Conservation (phyloP, 2,329 filamentous ascomycete species). For the Cordyceps javanica region DNA sequence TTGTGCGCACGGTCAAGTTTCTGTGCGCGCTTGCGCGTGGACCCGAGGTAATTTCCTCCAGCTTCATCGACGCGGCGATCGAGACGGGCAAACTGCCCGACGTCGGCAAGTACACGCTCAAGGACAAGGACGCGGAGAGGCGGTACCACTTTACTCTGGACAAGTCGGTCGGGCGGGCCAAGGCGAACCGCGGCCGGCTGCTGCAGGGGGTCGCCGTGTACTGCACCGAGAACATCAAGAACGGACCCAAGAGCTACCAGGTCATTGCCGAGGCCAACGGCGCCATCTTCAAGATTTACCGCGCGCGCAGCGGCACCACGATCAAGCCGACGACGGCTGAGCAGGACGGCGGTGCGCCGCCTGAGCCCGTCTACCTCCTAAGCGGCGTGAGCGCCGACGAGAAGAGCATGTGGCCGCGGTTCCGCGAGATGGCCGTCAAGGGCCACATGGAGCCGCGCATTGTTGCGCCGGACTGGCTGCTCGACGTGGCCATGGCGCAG, state of each 20-base stretch:
- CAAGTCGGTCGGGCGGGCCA: constrained; percentile 63
- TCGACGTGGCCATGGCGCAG: constrained; percentile 86
- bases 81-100: constrained; percentile 60
- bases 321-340: constrained; percentile 60
- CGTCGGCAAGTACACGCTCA: constrained; percentile 59
- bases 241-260: constrained; percentile 78
- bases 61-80: constrained; percentile 73
- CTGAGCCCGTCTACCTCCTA: constrained; percentile 76
- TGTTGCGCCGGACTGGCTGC: constrained; percentile 80
- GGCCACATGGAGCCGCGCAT: constrained; percentile 76
- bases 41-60: constrained; percentile 67
- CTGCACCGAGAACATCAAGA: constrained; percentile 72
- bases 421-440: constrained; percentile 70
- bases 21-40: constrained; percentile 79
- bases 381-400: constrained; percentile 63
- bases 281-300: constrained; percentile 72
- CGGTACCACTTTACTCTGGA: constrained; percentile 63
- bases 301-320: constrained; percentile 62
- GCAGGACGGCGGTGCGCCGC: constrained; percentile 53
- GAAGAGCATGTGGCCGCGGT: constrained; percentile 69
- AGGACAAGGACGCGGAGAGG: constrained; percentile 67
- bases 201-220: constrained; percentile 74
- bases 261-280: constrained; percentile 85
- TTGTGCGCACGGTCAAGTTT: constrained; percentile 91
- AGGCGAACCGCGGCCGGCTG: constrained; percentile 68